Conservation (phyloP, 2,329 filamentous ascomycete species). For the Apiospora phragmitis region DNA sequence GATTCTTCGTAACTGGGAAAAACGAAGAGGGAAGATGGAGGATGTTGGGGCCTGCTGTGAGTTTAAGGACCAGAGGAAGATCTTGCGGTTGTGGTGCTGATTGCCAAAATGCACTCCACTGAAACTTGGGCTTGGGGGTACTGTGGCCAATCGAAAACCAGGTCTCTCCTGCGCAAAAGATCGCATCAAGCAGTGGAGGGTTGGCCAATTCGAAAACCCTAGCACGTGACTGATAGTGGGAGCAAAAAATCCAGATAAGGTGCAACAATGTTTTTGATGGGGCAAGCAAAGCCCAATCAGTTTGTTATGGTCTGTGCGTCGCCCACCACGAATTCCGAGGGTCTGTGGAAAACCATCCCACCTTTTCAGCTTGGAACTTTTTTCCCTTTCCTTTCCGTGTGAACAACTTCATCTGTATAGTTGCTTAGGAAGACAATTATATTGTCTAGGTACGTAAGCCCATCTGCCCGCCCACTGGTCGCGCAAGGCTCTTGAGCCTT, state of each 20-base stretch:
- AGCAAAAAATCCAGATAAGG: neutral
- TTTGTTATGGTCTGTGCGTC: constrained; percentile 14
- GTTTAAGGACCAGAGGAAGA: constrained; percentile 8
- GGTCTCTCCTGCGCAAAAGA: neutral
- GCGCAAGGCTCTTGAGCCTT: neutral
- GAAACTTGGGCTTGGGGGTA: neutral
- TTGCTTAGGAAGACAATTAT: constrained; percentile 64
- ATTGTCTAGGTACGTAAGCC: constrained; percentile 61
- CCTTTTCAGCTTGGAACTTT: constrained; percentile 4
- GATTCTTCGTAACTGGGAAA: constrained; percentile 10
- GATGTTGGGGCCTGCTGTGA: constrained; percentile 3
- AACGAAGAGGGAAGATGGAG: constrained; percentile 1
- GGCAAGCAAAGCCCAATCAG: constrained; percentile 12
- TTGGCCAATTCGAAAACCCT: constrained; percentile 27
- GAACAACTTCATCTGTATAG: constrained; percentile 50
- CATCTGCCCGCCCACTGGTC: neutral
- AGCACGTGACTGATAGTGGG: constrained; percentile 20
- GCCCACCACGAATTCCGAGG: neutral
- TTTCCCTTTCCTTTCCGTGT: constrained; percentile 1
- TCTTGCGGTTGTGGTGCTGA: constrained; percentile 6
- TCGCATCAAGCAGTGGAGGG: constrained; percentile 20
- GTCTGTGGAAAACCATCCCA: constrained; percentile 1
- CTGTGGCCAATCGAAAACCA: neutral
- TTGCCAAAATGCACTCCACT: constrained; percentile 1
- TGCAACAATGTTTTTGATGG: neutral